phyloP scores from a whole-genome alignment of 1,284 basidiomycete genomes.

The Sanguinoderma infundibulare region DNA sequence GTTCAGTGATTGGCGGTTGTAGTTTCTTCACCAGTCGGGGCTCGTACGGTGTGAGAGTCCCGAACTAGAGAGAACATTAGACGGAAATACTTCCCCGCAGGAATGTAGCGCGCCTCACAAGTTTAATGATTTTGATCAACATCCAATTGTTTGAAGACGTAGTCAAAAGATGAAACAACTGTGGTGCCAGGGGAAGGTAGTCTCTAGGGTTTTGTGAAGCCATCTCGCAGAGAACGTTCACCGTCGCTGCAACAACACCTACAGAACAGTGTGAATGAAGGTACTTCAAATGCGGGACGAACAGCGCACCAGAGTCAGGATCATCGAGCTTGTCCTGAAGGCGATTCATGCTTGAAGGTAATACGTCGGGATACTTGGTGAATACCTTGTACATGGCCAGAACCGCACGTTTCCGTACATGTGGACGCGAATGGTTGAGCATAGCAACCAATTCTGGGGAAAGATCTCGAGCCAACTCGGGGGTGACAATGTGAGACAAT shows the following conservation, averaged over 20 bases:
- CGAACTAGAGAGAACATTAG: conserved; percentile 67
- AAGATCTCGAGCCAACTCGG: conserved; percentile 89
- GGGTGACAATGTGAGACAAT: conserved; percentile 86
- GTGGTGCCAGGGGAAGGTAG: conserved; percentile 87
- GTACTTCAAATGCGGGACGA: background rate
- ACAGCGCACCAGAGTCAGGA: conserved; percentile 69
- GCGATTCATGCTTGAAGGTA: conserved; percentile 67
- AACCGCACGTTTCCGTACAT: conserved; percentile 90
- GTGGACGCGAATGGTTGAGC: conserved; percentile 88
- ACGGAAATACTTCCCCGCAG: conserved; percentile 8
- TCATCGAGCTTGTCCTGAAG: conserved; percentile 90
- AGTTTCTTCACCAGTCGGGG: conserved; percentile 94
- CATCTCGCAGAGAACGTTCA: conserved; percentile 95
- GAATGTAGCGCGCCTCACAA: conserved; percentile 55
- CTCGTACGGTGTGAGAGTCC: conserved; percentile 88
- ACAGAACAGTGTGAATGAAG: background rate
- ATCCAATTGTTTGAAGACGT: conserved; percentile 99
- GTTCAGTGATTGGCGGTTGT: conserved; percentile 89
- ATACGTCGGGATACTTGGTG: conserved; percentile 79
- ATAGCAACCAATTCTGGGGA: conserved; percentile 87
- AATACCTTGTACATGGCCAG: conserved; percentile 82
- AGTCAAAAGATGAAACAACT: conserved; percentile 93
- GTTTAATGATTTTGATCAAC: conserved; percentile 98
- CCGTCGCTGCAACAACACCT: conserved; percentile 90
- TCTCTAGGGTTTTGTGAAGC: conserved; percentile 79